Evolutionary conservation across 2,329 filamentous ascomycete genomes (phyloP).

Genomic region (Fusarium sulawesiense): DNA sequence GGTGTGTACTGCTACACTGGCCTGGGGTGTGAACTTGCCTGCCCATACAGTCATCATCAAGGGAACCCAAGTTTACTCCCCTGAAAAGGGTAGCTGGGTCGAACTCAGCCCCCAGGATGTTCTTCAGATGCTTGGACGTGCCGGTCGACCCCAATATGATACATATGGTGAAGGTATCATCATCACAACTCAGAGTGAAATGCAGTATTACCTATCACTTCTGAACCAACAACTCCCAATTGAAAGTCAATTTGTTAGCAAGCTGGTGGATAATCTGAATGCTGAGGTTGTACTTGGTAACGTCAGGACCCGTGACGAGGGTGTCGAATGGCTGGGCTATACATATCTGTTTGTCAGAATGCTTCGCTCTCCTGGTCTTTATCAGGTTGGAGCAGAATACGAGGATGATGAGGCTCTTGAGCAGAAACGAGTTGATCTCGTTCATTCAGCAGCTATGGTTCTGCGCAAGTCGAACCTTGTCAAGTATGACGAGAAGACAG

Average conservation of each 20-base stretch:
- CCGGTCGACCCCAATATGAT: slow-evolving; percentile 94
- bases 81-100: slow-evolving; percentile 98
- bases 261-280: slow-evolving; percentile 94
- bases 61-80: slow-evolving; percentile 96
- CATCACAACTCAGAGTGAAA: slow-evolving; percentile 93
- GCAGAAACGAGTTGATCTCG: slow-evolving; percentile 96
- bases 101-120: slow-evolving; percentile 98
- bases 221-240: slow-evolving; percentile 98
- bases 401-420: slow-evolving; percentile 91
- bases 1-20: slow-evolving; percentile 96
- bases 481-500: slow-evolving; percentile 95
- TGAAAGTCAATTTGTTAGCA: slow-evolving; percentile 94
- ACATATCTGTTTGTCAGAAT: slow-evolving; percentile 98
- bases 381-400: slow-evolving; percentile 96
- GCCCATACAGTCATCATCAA: slow-evolving; percentile 99
- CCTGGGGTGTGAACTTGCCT: slow-evolving; percentile 98
- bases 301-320: slow-evolving; percentile 89
- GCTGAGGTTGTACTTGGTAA: slow-evolving; percentile 96
- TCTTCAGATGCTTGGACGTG: slow-evolving; percentile 97
- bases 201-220: slow-evolving; percentile 96
- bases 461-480: slow-evolving; percentile 88
- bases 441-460: slow-evolving; percentile 90
- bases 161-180: slow-evolving; percentile 99
- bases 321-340: slow-evolving; percentile 98
- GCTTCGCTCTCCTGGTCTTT: slow-evolving; percentile 93